Conservation (phyloP, 1,139 yeast species). For the Suhomyces bolitotheri region DNA sequence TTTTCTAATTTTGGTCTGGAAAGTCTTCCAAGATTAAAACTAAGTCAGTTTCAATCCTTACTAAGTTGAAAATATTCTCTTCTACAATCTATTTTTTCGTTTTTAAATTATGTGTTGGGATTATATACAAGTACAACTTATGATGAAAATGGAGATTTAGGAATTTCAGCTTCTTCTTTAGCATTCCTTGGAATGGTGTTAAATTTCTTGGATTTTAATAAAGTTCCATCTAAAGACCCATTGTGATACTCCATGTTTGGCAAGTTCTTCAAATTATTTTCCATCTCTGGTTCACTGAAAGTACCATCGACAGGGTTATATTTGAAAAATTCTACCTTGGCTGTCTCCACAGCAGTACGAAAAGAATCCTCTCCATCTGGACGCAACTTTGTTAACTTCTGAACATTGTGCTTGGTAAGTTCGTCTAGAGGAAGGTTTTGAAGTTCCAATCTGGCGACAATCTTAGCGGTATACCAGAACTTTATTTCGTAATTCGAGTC, state of each 20-base stretch:
- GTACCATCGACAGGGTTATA: conserved; percentile 25
- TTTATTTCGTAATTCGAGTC: conserved; percentile 73
- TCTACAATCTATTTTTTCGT: no score
- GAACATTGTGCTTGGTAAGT: conserved; percentile 58
- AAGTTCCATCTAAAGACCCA: conserved; percentile 26
- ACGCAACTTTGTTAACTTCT: conserved; percentile 49
- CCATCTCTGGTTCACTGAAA: conserved; percentile 25
- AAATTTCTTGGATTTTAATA: conserved; percentile 39
- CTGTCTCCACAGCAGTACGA: conserved; percentile 60
- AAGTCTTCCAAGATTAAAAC: no score
- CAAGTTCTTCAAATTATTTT: conserved; percentile 33
- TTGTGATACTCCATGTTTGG: conserved; percentile 35
- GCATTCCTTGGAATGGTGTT: conserved; percentile 33
- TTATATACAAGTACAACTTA: conserved; percentile 11
- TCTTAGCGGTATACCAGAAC: conserved; percentile 74
- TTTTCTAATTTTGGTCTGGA: no score
- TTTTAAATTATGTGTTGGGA: no score
- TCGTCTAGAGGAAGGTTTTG: conserved; percentile 65
- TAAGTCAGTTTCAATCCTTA: no score
- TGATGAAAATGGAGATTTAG: conserved; percentile 40
- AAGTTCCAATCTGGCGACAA: conserved; percentile 74
- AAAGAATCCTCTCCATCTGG: conserved; percentile 55
- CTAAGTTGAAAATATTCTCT: no score
- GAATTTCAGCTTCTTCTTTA: conserved; percentile 24
- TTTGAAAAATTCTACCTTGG: conserved; percentile 45